Conservation (phyloP, 805 yeast species). For the Hyphopichia homilentoma region DNA sequence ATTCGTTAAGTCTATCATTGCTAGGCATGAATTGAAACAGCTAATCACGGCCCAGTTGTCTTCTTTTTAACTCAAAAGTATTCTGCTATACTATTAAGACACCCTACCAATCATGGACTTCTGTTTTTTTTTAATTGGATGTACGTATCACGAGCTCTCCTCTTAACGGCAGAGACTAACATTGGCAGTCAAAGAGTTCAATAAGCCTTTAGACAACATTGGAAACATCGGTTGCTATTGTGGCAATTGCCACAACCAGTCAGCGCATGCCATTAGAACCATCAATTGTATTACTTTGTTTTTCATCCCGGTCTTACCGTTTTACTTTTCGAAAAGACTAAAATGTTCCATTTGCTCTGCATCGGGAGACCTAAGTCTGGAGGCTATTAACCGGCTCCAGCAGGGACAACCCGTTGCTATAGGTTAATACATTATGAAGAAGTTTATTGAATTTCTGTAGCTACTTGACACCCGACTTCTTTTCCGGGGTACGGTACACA, state of each 20-base stretch:
- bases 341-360: constrained; percentile 51
- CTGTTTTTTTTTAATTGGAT: constrained; percentile 31
- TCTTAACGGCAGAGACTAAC: background rate
- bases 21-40: too few relatives aligned
- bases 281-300: constrained; percentile 52
- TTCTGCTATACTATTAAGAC: too few relatives aligned
- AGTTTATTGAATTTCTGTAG: background rate
- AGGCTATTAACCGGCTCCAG: constrained; percentile 20
- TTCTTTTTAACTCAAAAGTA: too few relatives aligned
- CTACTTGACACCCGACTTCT: too few relatives aligned
- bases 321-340: constrained; percentile 49
- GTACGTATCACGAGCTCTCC: constrained; percentile 16
- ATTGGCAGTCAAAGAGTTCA: constrained; percentile 28
- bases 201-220: constrained; percentile 26
- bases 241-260: constrained; percentile 55
- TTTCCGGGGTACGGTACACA: too few relatives aligned
- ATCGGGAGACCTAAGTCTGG: constrained; percentile 23
- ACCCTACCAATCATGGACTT: constrained; percentile 19
- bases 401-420: constrained; percentile 35
- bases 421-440: constrained; percentile 8
- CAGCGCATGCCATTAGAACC: constrained; percentile 50
- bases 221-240: constrained; percentile 41
- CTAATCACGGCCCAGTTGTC: too few relatives aligned
- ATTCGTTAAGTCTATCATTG: too few relatives aligned
- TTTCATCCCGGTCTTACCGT: constrained; percentile 53